Evolutionary conservation across 345 rosid genomes (phyloP), one percentile per base, ranked within the genome.

Genomic region (Eucalyptus camaldulensis): DNA sequence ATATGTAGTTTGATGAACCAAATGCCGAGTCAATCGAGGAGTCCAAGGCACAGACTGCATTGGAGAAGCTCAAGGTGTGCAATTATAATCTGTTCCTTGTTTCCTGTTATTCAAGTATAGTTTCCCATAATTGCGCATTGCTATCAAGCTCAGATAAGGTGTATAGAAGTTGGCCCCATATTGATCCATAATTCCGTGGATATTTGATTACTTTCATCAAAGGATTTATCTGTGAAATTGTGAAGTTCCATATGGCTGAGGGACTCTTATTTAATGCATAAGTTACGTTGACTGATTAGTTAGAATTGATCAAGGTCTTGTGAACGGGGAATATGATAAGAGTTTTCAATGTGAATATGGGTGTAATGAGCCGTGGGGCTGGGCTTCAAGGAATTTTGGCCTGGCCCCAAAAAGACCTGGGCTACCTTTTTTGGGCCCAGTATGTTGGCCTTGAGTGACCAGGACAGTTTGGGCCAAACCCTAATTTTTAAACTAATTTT

Each of bases 11-110:
- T 90, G 97, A 96, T 49, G 90, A 88, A 89, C 62, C 91, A 90
- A 51, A 92, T 87, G 80, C 91, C 51, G 96, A 94, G 91, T 76
- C 91, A 49, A 53, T 87, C 80, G 96, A 94, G 50, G 90, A 90
- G 50, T 91, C 94, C 47, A 90, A 62, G 89, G 96, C 93, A 91
- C 92, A 94, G 92, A 87, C 99, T 91, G 98, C 96, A 86, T 89
- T 95, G 69, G 97, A 95, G 90, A 96, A 94, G 94, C 94, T 98
- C 91, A 95, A 96, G 99, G 99, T 96, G 67, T 88, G 88, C 83
- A 76, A 37, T 21, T 37, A 37, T 76, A 76, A 47, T 76, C 45
- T 45, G 87, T 49, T 76, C 24, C 15, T 54, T 9, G 47, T 49
- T 62, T 51, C 67, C 43, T 69, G 51, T 33, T 33, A 85, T 62